These are phyloP conservation scores for Colletotrichum eremochloae DNA, from an alignment of 2,329 filamentous ascomycete genomes.

Conservation along the genomic window DNA sequence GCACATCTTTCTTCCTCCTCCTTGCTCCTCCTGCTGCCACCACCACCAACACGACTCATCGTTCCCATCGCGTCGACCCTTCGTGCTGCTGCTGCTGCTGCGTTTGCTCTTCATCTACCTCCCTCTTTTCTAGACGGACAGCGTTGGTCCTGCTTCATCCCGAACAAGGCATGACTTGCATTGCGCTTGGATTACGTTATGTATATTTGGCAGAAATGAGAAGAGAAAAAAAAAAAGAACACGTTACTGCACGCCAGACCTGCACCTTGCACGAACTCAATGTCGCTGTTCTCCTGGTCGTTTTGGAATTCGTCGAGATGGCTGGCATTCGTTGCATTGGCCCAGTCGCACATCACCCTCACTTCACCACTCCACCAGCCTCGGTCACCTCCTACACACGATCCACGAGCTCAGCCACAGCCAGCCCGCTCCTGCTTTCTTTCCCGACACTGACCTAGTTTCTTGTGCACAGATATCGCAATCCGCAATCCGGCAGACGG, in stretches of 20 bases:
- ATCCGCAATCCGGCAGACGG: background rate
- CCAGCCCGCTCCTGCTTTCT: background rate
- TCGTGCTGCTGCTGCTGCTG: background rate
- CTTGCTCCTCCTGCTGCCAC: background rate
- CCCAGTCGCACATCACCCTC: conserved; percentile 13
- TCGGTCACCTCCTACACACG: conserved; percentile 31
- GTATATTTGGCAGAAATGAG: conserved; percentile 36
- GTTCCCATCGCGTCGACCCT: conserved; percentile 1
- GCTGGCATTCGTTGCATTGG: conserved; percentile 26
- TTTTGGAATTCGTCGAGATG: conserved; percentile 24
- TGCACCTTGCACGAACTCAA: conserved; percentile 20
- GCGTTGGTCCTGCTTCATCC: conserved; percentile 20
- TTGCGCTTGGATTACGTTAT: conserved; percentile 3
- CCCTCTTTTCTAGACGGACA: conserved; percentile 7
- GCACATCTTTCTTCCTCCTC: background rate
- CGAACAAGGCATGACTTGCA: background rate
- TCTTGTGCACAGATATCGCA: conserved; percentile 1
- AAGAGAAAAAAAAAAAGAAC: background rate
- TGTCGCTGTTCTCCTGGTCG: background rate
- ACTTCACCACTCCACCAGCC: conserved; percentile 36
- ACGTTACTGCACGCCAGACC: conserved; percentile 16
- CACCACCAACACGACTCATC: conserved; percentile 14
- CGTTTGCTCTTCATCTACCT: conserved; percentile 1
- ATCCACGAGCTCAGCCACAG: conserved; percentile 29
- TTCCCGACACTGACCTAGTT: conserved; percentile 5